Conservation (phyloP, 2,329 filamentous ascomycete species). For the Trichothecium sympodiale region DNA sequence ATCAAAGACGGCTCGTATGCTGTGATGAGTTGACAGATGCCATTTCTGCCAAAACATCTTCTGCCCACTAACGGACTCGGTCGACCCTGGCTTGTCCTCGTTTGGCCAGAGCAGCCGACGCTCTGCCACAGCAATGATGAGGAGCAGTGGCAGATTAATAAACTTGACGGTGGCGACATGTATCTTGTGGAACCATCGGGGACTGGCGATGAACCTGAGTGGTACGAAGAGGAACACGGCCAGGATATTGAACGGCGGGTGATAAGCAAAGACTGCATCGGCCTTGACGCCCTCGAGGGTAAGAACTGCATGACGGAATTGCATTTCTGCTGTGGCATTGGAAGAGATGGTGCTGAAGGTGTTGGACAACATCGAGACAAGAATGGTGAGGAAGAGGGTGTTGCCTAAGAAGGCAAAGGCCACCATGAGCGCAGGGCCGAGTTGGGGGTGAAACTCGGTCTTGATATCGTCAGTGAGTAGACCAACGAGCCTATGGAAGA, state of each 20-base stretch:
- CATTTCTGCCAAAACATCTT: slow-evolving; percentile 52
- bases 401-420: slow-evolving; percentile 79
- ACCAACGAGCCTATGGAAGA: background rate
- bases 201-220: slow-evolving; percentile 65
- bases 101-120: slow-evolving; percentile 53
- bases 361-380: slow-evolving; percentile 78
- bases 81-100: slow-evolving; percentile 9
- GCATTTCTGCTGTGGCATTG: slow-evolving; percentile 73
- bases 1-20: slow-evolving; percentile 64
- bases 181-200: slow-evolving; percentile 83
- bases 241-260: slow-evolving; percentile 73
- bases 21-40: slow-evolving; percentile 59
- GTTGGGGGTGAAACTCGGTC: slow-evolving; percentile 64
- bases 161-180: slow-evolving; percentile 67
- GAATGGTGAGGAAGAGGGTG: slow-evolving; percentile 77
- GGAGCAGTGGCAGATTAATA: slow-evolving; percentile 64
- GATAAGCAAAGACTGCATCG: slow-evolving; percentile 73
- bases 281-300: slow-evolving; percentile 80
- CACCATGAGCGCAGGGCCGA: slow-evolving; percentile 72
- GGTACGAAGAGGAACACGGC: slow-evolving; percentile 65
- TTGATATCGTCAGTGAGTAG: slow-evolving; percentile 14
- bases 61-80: slow-evolving; percentile 3
- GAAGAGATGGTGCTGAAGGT: slow-evolving; percentile 70
- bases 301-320: slow-evolving; percentile 69
- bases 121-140: slow-evolving; percentile 61